phyloP scores from a whole-genome alignment of 2,329 filamentous ascomycete genomes.

The Alternaria sp. region DNA sequence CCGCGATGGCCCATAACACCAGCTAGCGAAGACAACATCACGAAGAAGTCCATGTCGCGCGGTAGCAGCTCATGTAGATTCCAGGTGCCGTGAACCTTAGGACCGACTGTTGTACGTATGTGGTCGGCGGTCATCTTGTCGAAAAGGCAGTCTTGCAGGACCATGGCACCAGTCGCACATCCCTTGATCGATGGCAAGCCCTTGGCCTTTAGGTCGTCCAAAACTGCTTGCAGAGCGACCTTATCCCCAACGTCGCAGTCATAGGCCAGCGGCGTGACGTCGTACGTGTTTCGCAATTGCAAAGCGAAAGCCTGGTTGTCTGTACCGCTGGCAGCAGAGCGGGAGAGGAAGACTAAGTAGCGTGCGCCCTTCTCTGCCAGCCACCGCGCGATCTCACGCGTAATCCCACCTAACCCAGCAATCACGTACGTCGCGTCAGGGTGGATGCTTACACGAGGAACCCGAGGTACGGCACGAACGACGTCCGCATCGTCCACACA shows the following conservation, averaged over 20 bases:
- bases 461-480: conserved; percentile 6
- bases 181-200: conserved; percentile 36
- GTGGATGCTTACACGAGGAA: conserved; percentile 7
- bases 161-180: conserved; percentile 40
- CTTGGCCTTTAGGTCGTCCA: conserved; percentile 2
- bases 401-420: conserved; percentile 31
- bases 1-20: conserved; percentile 28
- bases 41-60: conserved; percentile 32
- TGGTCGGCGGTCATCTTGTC: conserved; percentile 19
- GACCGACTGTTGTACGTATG: conserved; percentile 11
- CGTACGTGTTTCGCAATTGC: conserved; percentile 7
- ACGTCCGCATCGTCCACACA: conserved; percentile 27
- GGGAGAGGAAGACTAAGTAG: conserved; percentile 30
- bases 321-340: conserved; percentile 12
- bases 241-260: conserved; percentile 9
- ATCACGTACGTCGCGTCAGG: conserved; percentile 32
- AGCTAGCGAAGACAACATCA: conserved; percentile 29
- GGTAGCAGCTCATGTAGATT: conserved; percentile 33
- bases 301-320: conserved; percentile 7
- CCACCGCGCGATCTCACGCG: conserved; percentile 28
- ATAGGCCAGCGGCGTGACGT: conserved; percentile 1
- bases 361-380: conserved; percentile 29
- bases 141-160: conserved; percentile 26
- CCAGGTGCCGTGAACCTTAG: conserved; percentile 48
- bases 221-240: conserved; percentile 1